Conservation (phyloP, 169 alveolate species). For the Nephromyces sp. region DNA sequence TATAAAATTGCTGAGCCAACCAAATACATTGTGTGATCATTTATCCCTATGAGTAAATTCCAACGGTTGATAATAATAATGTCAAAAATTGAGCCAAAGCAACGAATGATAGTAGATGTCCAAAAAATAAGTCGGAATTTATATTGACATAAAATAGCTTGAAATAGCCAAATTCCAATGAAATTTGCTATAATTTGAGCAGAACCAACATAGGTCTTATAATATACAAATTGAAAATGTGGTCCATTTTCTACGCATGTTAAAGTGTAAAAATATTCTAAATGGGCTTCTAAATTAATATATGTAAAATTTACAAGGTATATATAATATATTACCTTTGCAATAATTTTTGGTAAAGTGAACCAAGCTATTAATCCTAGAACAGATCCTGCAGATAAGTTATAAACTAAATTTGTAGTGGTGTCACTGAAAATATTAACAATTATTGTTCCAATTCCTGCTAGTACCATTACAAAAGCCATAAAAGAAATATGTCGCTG, state of each 20-base stretch:
- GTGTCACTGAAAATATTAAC: background rate
- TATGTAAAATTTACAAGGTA: constrained; percentile 10
- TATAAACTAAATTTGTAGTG: background rate
- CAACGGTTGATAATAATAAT: constrained; percentile 6
- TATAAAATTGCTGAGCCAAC: constrained; percentile 24
- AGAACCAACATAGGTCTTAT: constrained; percentile 10
- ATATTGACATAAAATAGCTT: constrained; percentile 12
- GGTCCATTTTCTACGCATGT: constrained; percentile 32
- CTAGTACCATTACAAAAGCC: background rate
- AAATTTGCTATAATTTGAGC: constrained; percentile 15
- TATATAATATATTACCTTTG: constrained; percentile 15
- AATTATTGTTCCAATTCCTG: background rate
- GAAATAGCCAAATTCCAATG: constrained; percentile 25
- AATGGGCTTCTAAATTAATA: constrained; percentile 14
- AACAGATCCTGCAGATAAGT: background rate
- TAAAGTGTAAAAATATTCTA: constrained; percentile 22
- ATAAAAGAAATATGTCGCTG: background rate
- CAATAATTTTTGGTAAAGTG: constrained; percentile 15
- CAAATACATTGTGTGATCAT: constrained; percentile 20
- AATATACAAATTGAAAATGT: constrained; percentile 28
- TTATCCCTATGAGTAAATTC: constrained; percentile 18
- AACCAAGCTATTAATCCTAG: background rate
- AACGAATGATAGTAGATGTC: constrained; percentile 17
- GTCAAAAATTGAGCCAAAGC: constrained; percentile 22
- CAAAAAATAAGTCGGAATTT: constrained; percentile 17